Percentiles rank a stretch among this genome's conserved stretches.
Evolutionary conservation across 1,284 basidiomycete genomes (phyloP).

Genomic region (Cystobasidium slooffiae): DNA sequence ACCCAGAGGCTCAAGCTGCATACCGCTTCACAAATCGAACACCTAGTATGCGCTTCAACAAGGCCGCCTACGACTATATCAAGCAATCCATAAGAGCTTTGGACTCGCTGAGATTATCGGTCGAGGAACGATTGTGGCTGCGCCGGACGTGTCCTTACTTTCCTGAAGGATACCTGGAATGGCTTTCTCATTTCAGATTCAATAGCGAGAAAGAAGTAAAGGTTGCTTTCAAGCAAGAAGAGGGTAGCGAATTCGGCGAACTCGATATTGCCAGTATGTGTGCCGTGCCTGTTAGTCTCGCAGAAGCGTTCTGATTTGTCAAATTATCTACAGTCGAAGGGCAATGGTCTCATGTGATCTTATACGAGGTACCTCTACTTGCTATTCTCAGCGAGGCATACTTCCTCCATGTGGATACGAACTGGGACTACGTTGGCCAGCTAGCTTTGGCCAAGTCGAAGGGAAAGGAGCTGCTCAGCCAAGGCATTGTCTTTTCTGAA

Average conservation of each 20-base stretch:
- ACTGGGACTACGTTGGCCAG: conserved; percentile 84
- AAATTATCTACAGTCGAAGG: conserved; percentile 61
- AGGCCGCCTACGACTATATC: conserved; percentile 70
- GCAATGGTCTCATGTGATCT: conserved; percentile 84
- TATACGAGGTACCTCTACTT: conserved; percentile 81
- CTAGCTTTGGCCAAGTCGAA: conserved; percentile 70
- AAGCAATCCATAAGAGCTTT: conserved; percentile 71
- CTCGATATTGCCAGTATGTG: conserved; percentile 69
- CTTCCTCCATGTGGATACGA: conserved; percentile 68
- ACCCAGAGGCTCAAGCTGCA: conserved; percentile 63
- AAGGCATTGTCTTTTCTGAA: conserved; percentile 80
- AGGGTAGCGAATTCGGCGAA: conserved; percentile 63
- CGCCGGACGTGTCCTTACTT: conserved; percentile 75
- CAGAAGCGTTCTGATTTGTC: not conserved
- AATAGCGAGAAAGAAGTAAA: conserved; percentile 76
- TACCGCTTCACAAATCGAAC: conserved; percentile 89
- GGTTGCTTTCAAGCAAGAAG: conserved; percentile 65
- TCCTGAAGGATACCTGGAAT: conserved; percentile 73
- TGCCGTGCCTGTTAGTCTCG: not conserved
- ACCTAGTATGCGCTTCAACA: conserved; percentile 71
- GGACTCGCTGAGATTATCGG: conserved; percentile 66
- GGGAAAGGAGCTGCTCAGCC: conserved; percentile 68
- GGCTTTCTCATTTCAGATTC: conserved; percentile 71
- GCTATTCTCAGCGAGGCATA: conserved; percentile 62
- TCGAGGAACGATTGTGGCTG: conserved; percentile 73